Conservation (phyloP, 257 asterid genomes). For the Solanum raphanifolium region DNA sequence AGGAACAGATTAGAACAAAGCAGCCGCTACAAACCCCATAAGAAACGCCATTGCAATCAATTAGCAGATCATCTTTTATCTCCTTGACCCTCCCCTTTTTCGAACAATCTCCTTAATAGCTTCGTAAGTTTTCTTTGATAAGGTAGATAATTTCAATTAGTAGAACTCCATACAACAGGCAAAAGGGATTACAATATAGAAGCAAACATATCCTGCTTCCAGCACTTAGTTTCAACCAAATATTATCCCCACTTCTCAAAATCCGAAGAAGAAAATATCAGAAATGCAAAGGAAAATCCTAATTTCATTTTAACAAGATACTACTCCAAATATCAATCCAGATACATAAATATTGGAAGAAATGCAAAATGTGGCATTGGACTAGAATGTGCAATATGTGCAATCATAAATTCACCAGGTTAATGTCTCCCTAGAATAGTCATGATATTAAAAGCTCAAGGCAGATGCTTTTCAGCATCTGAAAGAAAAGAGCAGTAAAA, state of each 20-base stretch:
- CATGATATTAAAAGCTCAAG: neutral
- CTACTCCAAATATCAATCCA: neutral
- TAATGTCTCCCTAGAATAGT: neutral
- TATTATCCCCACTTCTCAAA: neutral
- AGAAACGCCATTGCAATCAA: neutral
- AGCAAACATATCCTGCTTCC: neutral
- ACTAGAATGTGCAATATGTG: neutral
- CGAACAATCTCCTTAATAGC: neutral
- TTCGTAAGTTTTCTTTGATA: neutral
- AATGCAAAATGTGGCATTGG: neutral
- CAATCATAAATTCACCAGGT: neutral
- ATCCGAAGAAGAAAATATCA: neutral
- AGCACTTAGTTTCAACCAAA: neutral
- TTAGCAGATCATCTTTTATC: neutral
- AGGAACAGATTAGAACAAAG: neutral
- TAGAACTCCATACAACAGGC: neutral
- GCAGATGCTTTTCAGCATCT: neutral
- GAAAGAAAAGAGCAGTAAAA: neutral
- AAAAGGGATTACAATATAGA: neutral
- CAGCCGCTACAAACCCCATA: neutral
- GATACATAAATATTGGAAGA: neutral
- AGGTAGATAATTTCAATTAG: neutral
- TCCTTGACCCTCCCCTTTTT: neutral
- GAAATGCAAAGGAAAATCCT: neutral
- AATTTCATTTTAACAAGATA: neutral